Conservation (phyloP, 1,284 basidiomycete genomes). For the Afroboletus lepidellus region DNA sequence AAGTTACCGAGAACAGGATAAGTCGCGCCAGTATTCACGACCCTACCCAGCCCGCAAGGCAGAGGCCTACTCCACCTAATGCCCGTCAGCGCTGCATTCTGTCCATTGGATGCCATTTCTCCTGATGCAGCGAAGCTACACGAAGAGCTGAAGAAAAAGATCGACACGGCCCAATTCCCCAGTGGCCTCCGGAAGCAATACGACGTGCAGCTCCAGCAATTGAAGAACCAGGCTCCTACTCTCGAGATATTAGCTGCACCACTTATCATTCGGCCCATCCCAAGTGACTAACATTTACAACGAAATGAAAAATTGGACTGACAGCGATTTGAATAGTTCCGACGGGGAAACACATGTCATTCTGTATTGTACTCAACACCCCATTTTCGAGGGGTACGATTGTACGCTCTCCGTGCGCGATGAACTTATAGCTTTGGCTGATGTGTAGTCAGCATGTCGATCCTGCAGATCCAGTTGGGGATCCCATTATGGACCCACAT, state of each 20-base stretch:
- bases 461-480: background rate
- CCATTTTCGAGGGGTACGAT: constrained; percentile 6
- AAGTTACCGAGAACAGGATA: background rate
- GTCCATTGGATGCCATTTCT: constrained; percentile 1
- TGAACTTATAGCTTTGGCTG: background rate
- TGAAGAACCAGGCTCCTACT: constrained; percentile 3
- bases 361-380: background rate
- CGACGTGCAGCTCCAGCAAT: constrained; percentile 1
- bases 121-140: background rate
- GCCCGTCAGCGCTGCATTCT: background rate
- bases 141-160: background rate
- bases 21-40: background rate
- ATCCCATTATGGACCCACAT: constrained; percentile 4
- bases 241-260: background rate
- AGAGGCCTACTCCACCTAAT: constrained; percentile 4
- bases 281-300: background rate
- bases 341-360: background rate
- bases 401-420: background rate
- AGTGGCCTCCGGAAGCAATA: constrained; percentile 4
- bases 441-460: background rate
- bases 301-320: background rate
- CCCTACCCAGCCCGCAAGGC: background rate
- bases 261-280: background rate
- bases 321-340: background rate
- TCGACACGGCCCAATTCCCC: background rate